These are phyloP conservation scores for Colletotrichum tabaci DNA, from an alignment of 2,329 filamentous ascomycete species.

Conservation along the genomic window DNA sequence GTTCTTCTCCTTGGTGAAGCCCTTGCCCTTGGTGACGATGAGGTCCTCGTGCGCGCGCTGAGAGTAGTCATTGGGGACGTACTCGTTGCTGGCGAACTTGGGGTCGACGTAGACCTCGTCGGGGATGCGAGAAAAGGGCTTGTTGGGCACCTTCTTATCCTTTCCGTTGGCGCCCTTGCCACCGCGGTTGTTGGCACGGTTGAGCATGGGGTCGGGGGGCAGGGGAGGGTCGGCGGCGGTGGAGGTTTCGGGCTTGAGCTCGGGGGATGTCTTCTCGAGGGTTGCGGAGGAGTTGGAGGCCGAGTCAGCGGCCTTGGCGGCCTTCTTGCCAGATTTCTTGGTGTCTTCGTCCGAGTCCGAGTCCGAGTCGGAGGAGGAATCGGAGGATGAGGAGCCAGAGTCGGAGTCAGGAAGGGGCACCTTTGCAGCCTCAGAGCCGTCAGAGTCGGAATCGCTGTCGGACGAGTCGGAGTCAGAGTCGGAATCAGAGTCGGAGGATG, in stretches of 20 bases:
- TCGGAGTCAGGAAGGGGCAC: conserved; percentile 61
- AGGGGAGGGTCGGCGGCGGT: conserved; percentile 62
- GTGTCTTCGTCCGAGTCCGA: conserved; percentile 44
- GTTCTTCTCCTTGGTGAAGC: conserved; percentile 99
- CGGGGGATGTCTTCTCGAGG: conserved; percentile 67
- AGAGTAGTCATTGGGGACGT: conserved; percentile 88
- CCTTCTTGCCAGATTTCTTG: conserved; percentile 44
- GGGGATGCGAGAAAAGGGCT: conserved; percentile 84
- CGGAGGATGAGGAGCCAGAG: conserved; percentile 51
- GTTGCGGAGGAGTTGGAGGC: conserved; percentile 62
- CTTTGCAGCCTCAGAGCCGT: conserved; percentile 55
- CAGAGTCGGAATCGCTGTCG: conserved; percentile 52
- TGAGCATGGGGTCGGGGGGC: conserved; percentile 63
- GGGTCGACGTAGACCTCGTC: conserved; percentile 78
- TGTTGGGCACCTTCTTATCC: conserved; percentile 69
- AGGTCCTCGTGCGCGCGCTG: conserved; percentile 90
- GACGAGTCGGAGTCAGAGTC: conserved; percentile 50
- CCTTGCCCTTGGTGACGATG: conserved; percentile 92
- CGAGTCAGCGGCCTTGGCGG: conserved; percentile 52
- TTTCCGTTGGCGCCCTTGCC: conserved; percentile 59
- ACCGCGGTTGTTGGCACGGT: conserved; percentile 56
- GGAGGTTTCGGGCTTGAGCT: conserved; percentile 51
- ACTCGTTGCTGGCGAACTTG: conserved; percentile 83
- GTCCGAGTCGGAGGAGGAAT: conserved; percentile 44
- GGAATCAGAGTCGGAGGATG: conserved; percentile 49